Evolutionary conservation across 805 yeast species (phyloP), one percentile per base, ranked within the genome.

Genomic region (Isabelozyma gotoi): DNA sequence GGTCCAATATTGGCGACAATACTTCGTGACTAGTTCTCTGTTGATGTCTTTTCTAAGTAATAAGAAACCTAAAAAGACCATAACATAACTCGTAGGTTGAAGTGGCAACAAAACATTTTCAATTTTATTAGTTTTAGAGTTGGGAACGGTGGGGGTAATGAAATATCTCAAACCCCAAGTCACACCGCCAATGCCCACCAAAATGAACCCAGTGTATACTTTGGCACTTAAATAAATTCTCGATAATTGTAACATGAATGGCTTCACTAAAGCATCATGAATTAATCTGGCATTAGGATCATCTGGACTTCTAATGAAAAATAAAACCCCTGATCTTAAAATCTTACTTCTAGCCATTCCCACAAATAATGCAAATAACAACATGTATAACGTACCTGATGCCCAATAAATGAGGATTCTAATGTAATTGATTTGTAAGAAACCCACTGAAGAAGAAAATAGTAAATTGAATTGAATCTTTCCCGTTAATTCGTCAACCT

Each of bases 221-320:
- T 80, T 71, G 15, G 83, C 92, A 20, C 96, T 85, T 19, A 88
- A 63, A 2, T 74, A 73, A 21, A 91, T 82, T 49, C 96, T 74
- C 20, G 85, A 80, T 17, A 91, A 48, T 59, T 94, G 97, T 37
- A 84, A 68, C 7, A 64, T 49, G 55, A 92, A 76, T 0, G 96
- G 87, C 51, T 86, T 81, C 45, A 86, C 84, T 41, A 94, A 64
- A 1, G 96, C 94, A 59, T 91, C 96, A 51, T 89, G 92, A 34
- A 92, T 76, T 10, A 94, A 78, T 51, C 92, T 81, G 37, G 89
- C 83, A 53, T 88, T 85, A 33, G 96, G 96, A 59, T 94, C 97
- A 53, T 90, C 97, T 4, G 97, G 96, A 17, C 96, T 89, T 53
- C 96, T 78, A 47, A 94, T 86, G 67, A 94, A 94, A 62, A 82